Percentiles rank a stretch among this genome's conserved stretches.
These are phyloP conservation scores for Coemansia erecta DNA, from an alignment of 192 early-diverging fungal species.

Conservation along the genomic window DNA sequence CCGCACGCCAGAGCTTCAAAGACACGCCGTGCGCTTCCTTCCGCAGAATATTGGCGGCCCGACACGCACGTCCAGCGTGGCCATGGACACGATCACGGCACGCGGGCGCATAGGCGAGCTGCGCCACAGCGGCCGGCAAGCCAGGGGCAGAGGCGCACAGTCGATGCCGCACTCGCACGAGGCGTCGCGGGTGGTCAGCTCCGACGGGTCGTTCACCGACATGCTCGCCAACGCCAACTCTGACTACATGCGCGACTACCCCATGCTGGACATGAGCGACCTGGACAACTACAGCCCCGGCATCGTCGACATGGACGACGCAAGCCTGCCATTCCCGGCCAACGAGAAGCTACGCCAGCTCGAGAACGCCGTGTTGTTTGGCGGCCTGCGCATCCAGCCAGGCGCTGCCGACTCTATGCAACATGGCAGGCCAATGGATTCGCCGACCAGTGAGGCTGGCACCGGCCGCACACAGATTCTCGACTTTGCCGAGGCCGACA, in stretches of 20 bases:
- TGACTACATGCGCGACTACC: constrained; percentile 9
- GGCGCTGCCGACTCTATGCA: background rate
- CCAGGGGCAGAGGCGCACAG: background rate
- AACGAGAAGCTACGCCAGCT: constrained; percentile 28
- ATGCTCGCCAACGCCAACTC: constrained; percentile 28
- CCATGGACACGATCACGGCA: constrained; percentile 33
- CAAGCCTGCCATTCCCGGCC: constrained; percentile 15
- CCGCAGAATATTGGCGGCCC: background rate
- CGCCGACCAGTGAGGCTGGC: constrained; percentile 43
- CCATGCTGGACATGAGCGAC: constrained; percentile 16
- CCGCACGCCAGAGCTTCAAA: constrained; percentile 2
- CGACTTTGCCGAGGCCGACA: constrained; percentile 35
- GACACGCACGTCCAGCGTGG: constrained; percentile 31
- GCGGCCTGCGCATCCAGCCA: constrained; percentile 13
- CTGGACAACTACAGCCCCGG: constrained; percentile 18
- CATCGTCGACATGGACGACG: constrained; percentile 1
- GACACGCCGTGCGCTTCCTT: constrained; percentile 18
- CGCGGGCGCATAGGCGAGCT: constrained; percentile 5
- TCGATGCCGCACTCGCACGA: constrained; percentile 40
- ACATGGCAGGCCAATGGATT: constrained; percentile 18
- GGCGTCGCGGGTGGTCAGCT: constrained; percentile 30
- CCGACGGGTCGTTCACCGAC: constrained; percentile 33
- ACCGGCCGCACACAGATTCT: constrained; percentile 47
- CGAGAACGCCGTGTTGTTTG: constrained; percentile 28
- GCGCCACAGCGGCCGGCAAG: background rate